These are phyloP conservation scores for Trametes villosa DNA, from an alignment of 768 basidiomycete species.

Conservation along the genomic window DNA sequence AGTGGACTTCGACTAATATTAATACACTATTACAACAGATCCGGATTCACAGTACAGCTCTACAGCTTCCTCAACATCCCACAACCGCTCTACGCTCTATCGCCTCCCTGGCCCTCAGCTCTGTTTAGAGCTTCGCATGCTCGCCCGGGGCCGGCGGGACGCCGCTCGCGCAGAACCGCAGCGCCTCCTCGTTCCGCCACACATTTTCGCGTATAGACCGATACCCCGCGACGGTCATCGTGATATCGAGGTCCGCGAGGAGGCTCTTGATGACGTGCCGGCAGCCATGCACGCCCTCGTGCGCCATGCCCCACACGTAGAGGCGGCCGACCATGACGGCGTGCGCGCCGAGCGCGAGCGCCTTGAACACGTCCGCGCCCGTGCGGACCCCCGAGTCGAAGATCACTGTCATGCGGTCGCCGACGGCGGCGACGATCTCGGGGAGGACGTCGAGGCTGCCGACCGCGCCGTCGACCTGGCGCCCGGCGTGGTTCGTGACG, in stretches of 20 bases:
- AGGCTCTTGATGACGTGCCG: slow-evolving; percentile 57
- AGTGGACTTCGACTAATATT: no score
- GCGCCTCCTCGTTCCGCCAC: slow-evolving; percentile 35
- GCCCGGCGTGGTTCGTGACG: slow-evolving; percentile 59
- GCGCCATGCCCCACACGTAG: slow-evolving; percentile 56
- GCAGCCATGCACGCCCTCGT: slow-evolving; percentile 55
- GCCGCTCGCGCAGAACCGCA: slow-evolving; percentile 41
- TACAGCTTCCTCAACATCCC: neutral
- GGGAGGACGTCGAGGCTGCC: slow-evolving; percentile 53
- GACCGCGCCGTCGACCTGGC: slow-evolving; percentile 61
- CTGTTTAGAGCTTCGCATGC: slow-evolving; percentile 38
- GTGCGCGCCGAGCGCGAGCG: slow-evolving; percentile 58
- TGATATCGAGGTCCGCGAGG: slow-evolving; percentile 50
- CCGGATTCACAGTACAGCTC: neutral
- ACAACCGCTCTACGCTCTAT: neutral
- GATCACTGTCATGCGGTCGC: slow-evolving; percentile 55
- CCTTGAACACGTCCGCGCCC: slow-evolving; percentile 59
- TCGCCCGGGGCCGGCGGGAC: slow-evolving; percentile 35
- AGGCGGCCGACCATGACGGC: slow-evolving; percentile 54
- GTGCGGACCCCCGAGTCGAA: slow-evolving; percentile 60
- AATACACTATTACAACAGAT: no score
- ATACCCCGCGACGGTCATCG: slow-evolving; percentile 49
- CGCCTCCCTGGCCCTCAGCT: neutral
- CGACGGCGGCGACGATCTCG: slow-evolving; percentile 55
- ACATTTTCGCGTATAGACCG: slow-evolving; percentile 40